Percentiles rank a stretch among this genome's conserved stretches.
phyloP scores from a whole-genome alignment of 2,329 filamentous ascomycete species.

The Pleoardoris graminearum region DNA sequence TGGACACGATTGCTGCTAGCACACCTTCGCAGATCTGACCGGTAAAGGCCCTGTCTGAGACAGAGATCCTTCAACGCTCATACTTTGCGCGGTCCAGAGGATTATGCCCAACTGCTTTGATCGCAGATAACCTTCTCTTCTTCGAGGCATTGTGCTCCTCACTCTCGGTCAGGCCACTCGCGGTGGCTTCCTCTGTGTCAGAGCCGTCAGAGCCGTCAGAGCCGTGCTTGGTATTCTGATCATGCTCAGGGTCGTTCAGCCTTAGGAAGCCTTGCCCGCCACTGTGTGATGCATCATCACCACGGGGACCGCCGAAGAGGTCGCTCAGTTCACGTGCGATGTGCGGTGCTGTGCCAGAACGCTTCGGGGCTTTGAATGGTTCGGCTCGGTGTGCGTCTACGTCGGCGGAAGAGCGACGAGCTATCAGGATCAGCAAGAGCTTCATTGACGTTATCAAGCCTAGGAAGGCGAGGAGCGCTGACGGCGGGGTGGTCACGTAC shows the following conservation, averaged over 20 bases:
- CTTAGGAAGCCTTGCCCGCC: too few relatives aligned
- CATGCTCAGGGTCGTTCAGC: background rate
- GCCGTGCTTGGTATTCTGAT: background rate
- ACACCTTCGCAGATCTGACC: too few relatives aligned
- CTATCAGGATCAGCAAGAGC: background rate
- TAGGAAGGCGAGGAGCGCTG: too few relatives aligned
- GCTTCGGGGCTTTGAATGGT: background rate
- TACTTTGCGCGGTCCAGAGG: background rate
- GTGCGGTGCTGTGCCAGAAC: background rate
- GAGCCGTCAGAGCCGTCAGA: background rate
- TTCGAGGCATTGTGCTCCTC: background rate
- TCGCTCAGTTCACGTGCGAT: background rate
- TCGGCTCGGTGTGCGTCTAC: background rate
- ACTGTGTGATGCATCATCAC: background rate
- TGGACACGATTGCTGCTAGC: too few relatives aligned
- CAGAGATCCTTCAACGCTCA: background rate
- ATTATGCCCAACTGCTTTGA: background rate
- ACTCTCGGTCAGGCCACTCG: background rate
- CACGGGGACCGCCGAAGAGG: background rate
- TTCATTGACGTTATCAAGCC: too few relatives aligned
- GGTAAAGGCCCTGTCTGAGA: background rate
- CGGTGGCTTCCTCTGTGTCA: background rate
- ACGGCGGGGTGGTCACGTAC: background rate
- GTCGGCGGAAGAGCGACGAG: background rate
- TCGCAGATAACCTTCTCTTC: background rate